Evolutionary conservation across 2,329 filamentous ascomycete genomes (phyloP), one percentile per base, ranked within the genome.

Genomic region (Nothomitra cinnamomea): DNA sequence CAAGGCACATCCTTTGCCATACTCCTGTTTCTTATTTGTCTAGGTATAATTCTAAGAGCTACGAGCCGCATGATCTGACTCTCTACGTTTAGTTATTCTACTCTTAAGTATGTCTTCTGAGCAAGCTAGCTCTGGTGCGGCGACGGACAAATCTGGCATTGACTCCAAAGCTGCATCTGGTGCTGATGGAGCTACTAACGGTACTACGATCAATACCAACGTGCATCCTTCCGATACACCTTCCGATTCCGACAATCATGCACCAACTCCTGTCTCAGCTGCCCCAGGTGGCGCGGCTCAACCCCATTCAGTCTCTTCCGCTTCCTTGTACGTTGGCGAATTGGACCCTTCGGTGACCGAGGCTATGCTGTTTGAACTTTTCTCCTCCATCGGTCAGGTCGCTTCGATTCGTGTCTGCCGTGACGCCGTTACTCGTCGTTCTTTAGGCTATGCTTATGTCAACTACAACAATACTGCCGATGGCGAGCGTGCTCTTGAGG

Each of bases 311-410:
- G 45, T 49, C 32, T 49, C 45, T 49, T 53, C 52, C 53, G 92
- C 92, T 60, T 98, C 92, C 56, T 87, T 98, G 69, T 98, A 98
- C 70, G 92, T 98, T 62, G 92, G 92, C 70, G 92, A 98, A 77
- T 87, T 98, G 64, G 92, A 98, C 70, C 82, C 87, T 63, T 92
- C 87, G 58, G 92, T 98, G 69, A 98, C 92, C 60, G 92, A 98
- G 79, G 92, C 92, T 62, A 98, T 98, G 92, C 88, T 98, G 66
- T 98, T 96, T 72, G 92, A 98, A 81, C 86, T 98, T 59, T 98
- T 98, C 80, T 96, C 92, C 57, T 92, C 94, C 72, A 98, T 98
- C 67, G 92, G 92, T 63, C 90, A 94, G 66, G 92, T 98, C 64
- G 92, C 92, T 61, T 98, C 92, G 57, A 98, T 98, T 71, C 92